phyloP scores from a whole-genome alignment of 768 basidiomycete species.

The Flagelloscypha sp. region DNA sequence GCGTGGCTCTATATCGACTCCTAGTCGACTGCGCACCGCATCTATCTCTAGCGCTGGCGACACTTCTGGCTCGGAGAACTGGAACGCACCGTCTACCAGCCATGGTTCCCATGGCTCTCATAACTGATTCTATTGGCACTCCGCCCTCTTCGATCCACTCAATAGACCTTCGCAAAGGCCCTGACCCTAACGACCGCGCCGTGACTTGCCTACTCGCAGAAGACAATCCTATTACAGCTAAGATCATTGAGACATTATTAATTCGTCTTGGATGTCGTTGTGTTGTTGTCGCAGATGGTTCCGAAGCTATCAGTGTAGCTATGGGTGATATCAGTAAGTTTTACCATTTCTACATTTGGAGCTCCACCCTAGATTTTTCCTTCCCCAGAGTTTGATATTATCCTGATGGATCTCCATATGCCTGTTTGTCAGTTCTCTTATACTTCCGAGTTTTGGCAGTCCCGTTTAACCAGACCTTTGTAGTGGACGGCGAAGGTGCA shows the following conservation, averaged over 20 bases:
- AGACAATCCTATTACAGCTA: conserved; percentile 96
- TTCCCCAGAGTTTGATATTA: conserved; percentile 81
- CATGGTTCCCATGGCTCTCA: conserved; percentile 40
- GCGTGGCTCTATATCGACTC: conserved; percentile 66
- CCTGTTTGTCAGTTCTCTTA: conserved; percentile 62
- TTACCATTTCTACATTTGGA: conserved; percentile 5
- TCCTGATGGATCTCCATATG: conserved; percentile 94
- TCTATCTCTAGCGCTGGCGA: conserved; percentile 80
- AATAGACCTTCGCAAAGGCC: conserved; percentile 67
- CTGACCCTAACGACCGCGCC: conserved; percentile 77
- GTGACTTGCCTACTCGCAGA: conserved; percentile 93
- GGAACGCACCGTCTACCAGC: conserved; percentile 51
- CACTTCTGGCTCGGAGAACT: conserved; percentile 69
- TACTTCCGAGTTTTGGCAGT: background rate
- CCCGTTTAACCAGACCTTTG: conserved; percentile 8
- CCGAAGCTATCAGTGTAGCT: conserved; percentile 93
- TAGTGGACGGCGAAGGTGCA: conserved; percentile 93
- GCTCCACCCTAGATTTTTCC: conserved; percentile 16
- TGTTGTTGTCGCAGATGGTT: conserved; percentile 92
- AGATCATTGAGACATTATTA: conserved; percentile 92
- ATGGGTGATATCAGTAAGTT: conserved; percentile 94
- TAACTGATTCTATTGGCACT: conserved; percentile 58
- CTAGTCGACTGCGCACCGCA: conserved; percentile 79
- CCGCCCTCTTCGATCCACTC: conserved; percentile 84
- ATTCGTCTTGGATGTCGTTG: conserved; percentile 92